These are phyloP conservation scores for Solanum appendiculatum DNA, from an alignment of 257 asterid genomes.

Conservation along the genomic window DNA sequence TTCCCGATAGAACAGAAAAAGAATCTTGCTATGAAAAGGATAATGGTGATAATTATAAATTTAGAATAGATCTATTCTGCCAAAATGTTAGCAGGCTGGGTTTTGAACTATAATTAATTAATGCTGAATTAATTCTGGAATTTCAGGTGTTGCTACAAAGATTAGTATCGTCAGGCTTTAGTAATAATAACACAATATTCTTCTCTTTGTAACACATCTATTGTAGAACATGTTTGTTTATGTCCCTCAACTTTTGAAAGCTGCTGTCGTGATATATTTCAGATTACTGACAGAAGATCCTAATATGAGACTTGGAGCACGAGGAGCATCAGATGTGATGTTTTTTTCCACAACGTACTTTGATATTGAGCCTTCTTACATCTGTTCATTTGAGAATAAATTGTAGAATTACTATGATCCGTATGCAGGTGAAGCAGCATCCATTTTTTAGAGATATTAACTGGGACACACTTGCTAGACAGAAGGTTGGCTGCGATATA, in stretches of 20 bases:
- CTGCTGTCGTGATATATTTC: slow-evolving; percentile 4
- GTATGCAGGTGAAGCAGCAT: slow-evolving; percentile 84
- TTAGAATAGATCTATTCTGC: neutral
- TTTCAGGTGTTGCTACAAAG: neutral
- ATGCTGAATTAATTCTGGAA: neutral
- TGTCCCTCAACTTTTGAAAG: neutral
- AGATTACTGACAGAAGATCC: slow-evolving; percentile 97
- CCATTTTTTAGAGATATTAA: slow-evolving; percentile 85
- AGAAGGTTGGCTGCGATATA: slow-evolving; percentile 46
- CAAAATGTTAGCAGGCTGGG: neutral
- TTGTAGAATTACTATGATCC: neutral
- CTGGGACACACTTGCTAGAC: slow-evolving; percentile 99
- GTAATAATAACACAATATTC: neutral
- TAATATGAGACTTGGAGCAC: slow-evolving; percentile 88
- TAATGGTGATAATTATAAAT: neutral
- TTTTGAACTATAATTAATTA: neutral
- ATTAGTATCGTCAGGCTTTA: neutral
- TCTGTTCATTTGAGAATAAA: neutral
- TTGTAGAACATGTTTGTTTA: neutral
- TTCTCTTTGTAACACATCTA: neutral
- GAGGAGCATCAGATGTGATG: slow-evolving; percentile 84
- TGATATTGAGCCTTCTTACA: neutral
- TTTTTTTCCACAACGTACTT: neutral
- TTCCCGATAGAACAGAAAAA: neutral
- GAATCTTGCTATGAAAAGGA: neutral